A percentile compares a stretch with the other conserved stretches of the same genome.
Conservation (phyloP, 257 asterid genomes). For the Capsicum chinense region DNA sequence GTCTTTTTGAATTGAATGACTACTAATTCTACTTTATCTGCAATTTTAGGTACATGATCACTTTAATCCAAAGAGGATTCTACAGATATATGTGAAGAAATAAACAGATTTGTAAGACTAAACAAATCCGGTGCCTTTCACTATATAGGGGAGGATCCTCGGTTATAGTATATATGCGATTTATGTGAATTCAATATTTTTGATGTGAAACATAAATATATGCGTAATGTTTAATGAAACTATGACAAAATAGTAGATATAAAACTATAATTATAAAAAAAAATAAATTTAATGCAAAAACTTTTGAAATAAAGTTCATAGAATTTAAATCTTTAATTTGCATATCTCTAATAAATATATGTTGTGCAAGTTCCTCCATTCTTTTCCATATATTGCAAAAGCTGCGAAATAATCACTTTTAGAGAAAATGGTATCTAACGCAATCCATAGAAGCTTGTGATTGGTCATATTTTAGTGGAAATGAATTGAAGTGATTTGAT, state of each 20-base stretch:
- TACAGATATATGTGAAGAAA: background rate
- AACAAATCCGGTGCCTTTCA: conserved; percentile 12
- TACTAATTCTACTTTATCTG: background rate
- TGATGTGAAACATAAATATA: too few relatives aligned
- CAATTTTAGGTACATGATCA: background rate
- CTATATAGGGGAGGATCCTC: background rate
- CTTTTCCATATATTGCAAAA: background rate
- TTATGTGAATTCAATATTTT: too few relatives aligned
- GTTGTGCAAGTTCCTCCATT: background rate
- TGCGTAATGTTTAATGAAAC: too few relatives aligned
- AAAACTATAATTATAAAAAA: background rate
- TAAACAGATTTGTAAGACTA: background rate
- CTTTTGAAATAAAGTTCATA: too few relatives aligned
- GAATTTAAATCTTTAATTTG: background rate
- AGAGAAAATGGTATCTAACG: conserved; percentile 23
- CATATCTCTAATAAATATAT: too few relatives aligned
- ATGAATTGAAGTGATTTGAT: background rate
- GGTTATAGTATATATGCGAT: background rate
- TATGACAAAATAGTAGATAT: background rate
- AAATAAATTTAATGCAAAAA: background rate
- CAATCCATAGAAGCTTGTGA: conserved; percentile 5
- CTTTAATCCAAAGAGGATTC: conserved; percentile 26
- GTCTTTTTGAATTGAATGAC: background rate
- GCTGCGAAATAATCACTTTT: conserved; percentile 16
- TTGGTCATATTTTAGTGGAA: conserved; percentile 20